Conservation (phyloP, 495 filamentous ascomycete species). For the Tuber microsphaerosporum region DNA sequence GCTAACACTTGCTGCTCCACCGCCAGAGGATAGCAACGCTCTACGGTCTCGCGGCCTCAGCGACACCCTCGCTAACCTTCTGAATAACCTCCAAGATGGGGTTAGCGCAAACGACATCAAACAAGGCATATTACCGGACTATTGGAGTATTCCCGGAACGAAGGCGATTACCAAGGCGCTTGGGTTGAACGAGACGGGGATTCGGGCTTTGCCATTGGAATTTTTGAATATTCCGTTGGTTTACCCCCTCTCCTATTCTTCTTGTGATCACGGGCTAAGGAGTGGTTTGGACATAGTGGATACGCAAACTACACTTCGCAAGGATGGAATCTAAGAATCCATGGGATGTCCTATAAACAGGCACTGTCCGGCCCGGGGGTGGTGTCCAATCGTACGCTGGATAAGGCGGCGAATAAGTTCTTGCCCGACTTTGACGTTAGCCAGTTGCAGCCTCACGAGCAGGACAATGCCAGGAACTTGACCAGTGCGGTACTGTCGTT, state of each 20-base stretch:
- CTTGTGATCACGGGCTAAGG: background rate
- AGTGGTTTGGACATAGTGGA: conserved; percentile 42
- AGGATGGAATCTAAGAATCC: conserved; percentile 69
- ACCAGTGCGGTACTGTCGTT: conserved; percentile 65
- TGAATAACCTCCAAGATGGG: conserved; percentile 10
- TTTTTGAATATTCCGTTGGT: conserved; percentile 60
- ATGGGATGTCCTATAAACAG: conserved; percentile 72
- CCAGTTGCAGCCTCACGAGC: conserved; percentile 53
- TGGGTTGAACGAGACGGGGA: conserved; percentile 51
- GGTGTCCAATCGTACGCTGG: conserved; percentile 53
- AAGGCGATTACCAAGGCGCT: conserved; percentile 47
- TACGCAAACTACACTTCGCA: conserved; percentile 73
- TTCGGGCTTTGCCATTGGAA: conserved; percentile 58
- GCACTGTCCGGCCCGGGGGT: conserved; percentile 47
- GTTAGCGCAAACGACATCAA: conserved; percentile 30
- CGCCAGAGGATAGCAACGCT: background rate
- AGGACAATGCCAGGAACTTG: conserved; percentile 62
- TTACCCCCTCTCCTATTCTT: background rate
- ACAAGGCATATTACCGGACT: conserved; percentile 36
- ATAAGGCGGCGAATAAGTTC: conserved; percentile 63
- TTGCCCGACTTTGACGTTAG: conserved; percentile 57
- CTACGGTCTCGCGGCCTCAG: background rate
- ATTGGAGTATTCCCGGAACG: conserved; percentile 20
- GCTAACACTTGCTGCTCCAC: background rate
- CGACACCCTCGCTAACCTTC: conserved; percentile 12